A percentile compares a stretch with the other conserved stretches of the same genome.
Evolutionary conservation across 345 rosid species (phyloP).

Genomic region (Syzygium grande): DNA sequence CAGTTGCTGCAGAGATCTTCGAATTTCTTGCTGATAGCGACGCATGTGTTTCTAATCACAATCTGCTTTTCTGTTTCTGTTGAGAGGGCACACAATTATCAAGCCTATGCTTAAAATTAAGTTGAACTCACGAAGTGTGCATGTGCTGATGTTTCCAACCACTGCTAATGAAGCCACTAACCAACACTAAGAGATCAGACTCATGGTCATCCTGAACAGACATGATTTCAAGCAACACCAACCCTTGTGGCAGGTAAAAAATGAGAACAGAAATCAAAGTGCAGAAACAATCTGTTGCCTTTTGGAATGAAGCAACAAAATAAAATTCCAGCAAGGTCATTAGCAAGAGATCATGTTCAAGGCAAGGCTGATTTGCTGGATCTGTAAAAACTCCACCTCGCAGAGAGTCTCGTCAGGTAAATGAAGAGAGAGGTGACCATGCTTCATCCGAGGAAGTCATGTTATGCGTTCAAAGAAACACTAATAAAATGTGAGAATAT

Average conservation of each 20-base stretch:
- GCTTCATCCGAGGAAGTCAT: neutral
- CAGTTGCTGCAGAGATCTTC: neutral
- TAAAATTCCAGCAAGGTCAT: neutral
- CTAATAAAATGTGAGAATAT: neutral
- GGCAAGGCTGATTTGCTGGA: neutral
- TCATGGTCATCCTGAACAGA: neutral
- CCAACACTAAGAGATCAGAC: neutral
- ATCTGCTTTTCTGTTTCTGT: neutral
- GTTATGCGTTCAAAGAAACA: neutral
- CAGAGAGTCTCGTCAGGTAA: neutral
- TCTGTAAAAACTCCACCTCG: neutral
- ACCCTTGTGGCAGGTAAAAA: neutral
- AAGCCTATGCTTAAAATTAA: neutral
- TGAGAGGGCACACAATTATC: neutral
- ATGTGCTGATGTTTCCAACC: constrained; percentile 11
- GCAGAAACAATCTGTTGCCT: neutral
- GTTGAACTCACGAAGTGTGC: neutral
- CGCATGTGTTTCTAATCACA: neutral
- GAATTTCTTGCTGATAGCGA: neutral
- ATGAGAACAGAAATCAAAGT: neutral
- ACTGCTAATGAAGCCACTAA: constrained; percentile 5
- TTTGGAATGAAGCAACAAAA: neutral
- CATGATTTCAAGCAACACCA: neutral
- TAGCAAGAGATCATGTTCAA: neutral
- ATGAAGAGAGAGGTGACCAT: neutral